These are phyloP conservation scores for Pyrenula massariospora DNA, from an alignment of 495 filamentous ascomycete genomes.

Conservation along the genomic window DNA sequence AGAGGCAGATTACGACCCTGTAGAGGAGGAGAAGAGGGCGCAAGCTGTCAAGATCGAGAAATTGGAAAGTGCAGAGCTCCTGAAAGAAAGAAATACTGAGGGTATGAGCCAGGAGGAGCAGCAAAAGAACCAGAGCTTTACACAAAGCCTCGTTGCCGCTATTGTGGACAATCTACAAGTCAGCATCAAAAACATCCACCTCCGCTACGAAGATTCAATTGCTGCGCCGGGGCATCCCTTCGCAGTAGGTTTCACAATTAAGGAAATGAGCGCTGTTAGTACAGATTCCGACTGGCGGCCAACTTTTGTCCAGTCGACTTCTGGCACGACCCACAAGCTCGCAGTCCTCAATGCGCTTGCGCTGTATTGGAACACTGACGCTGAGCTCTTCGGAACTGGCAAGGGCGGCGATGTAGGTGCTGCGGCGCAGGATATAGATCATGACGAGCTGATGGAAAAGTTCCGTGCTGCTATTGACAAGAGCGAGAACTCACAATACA, in stretches of 20 bases:
- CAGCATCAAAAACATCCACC: slow-evolving; percentile 92
- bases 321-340: slow-evolving; percentile 76
- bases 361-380: slow-evolving; percentile 96
- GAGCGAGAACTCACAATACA: slow-evolving; percentile 74
- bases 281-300: slow-evolving; percentile 89
- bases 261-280: slow-evolving; percentile 92
- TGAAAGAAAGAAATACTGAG: slow-evolving; percentile 84
- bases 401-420: slow-evolving; percentile 45
- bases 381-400: slow-evolving; percentile 66
- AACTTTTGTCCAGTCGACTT: slow-evolving; percentile 82
- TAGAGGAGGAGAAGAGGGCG: slow-evolving; percentile 73
- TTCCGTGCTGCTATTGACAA: slow-evolving; percentile 68
- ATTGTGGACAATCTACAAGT: slow-evolving; percentile 97
- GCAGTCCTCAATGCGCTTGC: slow-evolving; percentile 78
- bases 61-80: slow-evolving; percentile 83
- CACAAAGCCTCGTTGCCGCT: slow-evolving; percentile 83
- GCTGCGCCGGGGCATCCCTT: slow-evolving; percentile 92
- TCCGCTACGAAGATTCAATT: slow-evolving; percentile 96
- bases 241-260: slow-evolving; percentile 77
- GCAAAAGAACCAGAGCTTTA: slow-evolving; percentile 92
- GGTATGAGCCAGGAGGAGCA: slow-evolving; percentile 91
- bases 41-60: slow-evolving; percentile 95
- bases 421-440: slow-evolving; percentile 52
- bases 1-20: slow-evolving; percentile 83
- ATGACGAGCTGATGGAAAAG: slow-evolving; percentile 62